Base-by-base conservation (phyloP, 495 filamentous ascomycete genomes). In the Massariosphaeria phaeospora region DNA sequence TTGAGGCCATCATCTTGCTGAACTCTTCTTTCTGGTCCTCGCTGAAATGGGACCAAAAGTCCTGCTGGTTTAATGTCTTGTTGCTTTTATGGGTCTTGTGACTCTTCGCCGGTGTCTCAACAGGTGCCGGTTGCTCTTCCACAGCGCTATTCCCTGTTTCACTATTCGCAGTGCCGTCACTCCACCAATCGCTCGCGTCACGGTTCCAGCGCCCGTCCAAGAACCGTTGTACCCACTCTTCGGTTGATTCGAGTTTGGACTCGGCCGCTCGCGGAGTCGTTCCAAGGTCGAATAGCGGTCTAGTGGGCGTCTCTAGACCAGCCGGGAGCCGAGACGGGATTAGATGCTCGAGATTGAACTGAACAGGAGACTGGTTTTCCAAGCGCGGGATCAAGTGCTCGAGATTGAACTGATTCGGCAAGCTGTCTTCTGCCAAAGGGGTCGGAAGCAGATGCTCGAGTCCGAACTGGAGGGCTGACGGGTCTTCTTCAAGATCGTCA, bases 61-160 rank as follows among this genome's bases (percentile, higher is more conserved):
- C 61, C 30, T 68, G 59, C 53, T 67, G 70, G 34, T 63, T 64
- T 36, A 72, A 44, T 5, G 69, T 72, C 38, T 57, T 62, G 46
- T 72, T 72, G 39, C 48, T 58, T 29, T 59, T 58, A 23, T 63
- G 52, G 21, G 61, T 31, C 40, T 48, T 64, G 35, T 72, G 70
- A 10, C 61, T 49, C 33, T 63, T 62, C 42, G 43, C 42, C 15
- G 31, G 21, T 15, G 40, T 29, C 42, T 35, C 27, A 3, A 23
- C 17, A 29, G 15, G 41, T n/a, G 34, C 20, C 8, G 27, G 20
- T 13, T 25, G 26, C 27, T 45, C 39, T n/a, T 39, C 23, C 15
- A 40, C 47, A 27, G 52, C 11, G 23, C 42, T 52, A 30, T 18
- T 31, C 5, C 52, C 61, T 1, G 47, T 47, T 7, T 49, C 53